Conservation (phyloP, 768 basidiomycete species). For the Hericium coralloides region DNA sequence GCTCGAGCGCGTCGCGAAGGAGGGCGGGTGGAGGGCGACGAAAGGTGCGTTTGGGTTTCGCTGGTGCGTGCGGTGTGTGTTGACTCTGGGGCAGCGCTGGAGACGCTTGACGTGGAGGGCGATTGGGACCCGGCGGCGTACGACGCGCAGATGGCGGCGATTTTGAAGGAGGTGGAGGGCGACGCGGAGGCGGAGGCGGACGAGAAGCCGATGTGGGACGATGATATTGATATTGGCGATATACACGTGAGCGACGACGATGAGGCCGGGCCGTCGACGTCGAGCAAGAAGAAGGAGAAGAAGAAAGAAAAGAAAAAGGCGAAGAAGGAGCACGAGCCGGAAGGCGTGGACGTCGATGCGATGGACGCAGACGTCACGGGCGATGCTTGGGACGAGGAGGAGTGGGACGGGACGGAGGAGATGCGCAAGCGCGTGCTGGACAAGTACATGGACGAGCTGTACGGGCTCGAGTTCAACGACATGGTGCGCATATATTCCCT, state of each 20-base stretch:
- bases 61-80: background rate
- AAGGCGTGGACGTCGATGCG: slow-evolving; percentile 35
- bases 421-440: slow-evolving; percentile 79
- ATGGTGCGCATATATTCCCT: slow-evolving; percentile 54
- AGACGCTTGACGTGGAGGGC: slow-evolving; percentile 75
- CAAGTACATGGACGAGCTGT: slow-evolving; percentile 86
- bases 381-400: slow-evolving; percentile 47
- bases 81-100: slow-evolving; percentile 35
- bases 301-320: slow-evolving; percentile 48
- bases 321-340: slow-evolving; percentile 34
- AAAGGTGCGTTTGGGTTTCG: slow-evolving; percentile 13
- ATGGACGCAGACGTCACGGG: slow-evolving; percentile 56
- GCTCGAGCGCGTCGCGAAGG: slow-evolving; percentile 61
- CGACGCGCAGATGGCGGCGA: slow-evolving; percentile 69
- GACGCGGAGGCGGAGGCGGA: slow-evolving; percentile 24
- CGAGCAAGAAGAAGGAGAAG: slow-evolving; percentile 23
- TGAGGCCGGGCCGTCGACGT: slow-evolving; percentile 1
- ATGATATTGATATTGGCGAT: slow-evolving; percentile 79
- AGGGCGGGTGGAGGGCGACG: slow-evolving; percentile 47
- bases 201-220: slow-evolving; percentile 85
- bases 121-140: slow-evolving; percentile 89
- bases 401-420: slow-evolving; percentile 86
- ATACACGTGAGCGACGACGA: slow-evolving; percentile 34
- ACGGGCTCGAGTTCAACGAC: slow-evolving; percentile 91
- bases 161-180: slow-evolving; percentile 54